Conservation (phyloP, 768 basidiomycete species). For the Cyclocybe cylindracea region DNA sequence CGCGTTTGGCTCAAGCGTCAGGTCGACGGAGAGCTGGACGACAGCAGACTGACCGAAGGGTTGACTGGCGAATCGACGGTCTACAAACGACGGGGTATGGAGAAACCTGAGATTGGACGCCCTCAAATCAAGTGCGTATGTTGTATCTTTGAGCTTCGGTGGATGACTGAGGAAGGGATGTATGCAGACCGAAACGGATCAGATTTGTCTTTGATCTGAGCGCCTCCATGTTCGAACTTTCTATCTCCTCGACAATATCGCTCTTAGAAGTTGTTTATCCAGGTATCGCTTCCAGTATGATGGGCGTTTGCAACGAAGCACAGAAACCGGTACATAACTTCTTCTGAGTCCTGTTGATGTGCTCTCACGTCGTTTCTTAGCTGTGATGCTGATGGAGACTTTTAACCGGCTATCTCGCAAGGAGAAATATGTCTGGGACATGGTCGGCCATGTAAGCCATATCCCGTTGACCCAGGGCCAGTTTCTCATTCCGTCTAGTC, state of each 20-base stretch:
- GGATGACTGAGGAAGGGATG: background rate
- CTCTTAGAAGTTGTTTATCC: background rate
- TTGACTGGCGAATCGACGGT: slow-evolving; percentile 69
- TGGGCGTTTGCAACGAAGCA: slow-evolving; percentile 59
- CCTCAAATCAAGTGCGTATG: slow-evolving; percentile 62
- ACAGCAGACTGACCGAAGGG: slow-evolving; percentile 65
- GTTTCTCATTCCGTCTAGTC: slow-evolving; percentile 37
- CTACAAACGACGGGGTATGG: slow-evolving; percentile 71
- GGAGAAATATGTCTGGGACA: slow-evolving; percentile 79
- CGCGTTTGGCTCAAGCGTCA: slow-evolving; percentile 73
- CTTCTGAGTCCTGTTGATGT: background rate
- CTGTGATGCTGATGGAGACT: slow-evolving; percentile 77
- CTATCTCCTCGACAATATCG: background rate
- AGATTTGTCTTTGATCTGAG: slow-evolving; percentile 71
- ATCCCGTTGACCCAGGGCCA: background rate
- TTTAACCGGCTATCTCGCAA: slow-evolving; percentile 62
- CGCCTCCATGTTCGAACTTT: slow-evolving; percentile 55
- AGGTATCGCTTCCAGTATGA: slow-evolving; percentile 79
- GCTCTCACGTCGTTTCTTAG: slow-evolving; percentile 26
- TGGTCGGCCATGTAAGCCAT: slow-evolving; percentile 60
- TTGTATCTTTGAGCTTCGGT: background rate
- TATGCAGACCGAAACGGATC: slow-evolving; percentile 60
- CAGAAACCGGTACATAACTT: slow-evolving; percentile 56
- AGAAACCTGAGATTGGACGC: slow-evolving; percentile 65
- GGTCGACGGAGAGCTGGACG: slow-evolving; percentile 71